Conservation (phyloP, 257 asterid genomes). For the Ocimum tenuiflorum region DNA sequence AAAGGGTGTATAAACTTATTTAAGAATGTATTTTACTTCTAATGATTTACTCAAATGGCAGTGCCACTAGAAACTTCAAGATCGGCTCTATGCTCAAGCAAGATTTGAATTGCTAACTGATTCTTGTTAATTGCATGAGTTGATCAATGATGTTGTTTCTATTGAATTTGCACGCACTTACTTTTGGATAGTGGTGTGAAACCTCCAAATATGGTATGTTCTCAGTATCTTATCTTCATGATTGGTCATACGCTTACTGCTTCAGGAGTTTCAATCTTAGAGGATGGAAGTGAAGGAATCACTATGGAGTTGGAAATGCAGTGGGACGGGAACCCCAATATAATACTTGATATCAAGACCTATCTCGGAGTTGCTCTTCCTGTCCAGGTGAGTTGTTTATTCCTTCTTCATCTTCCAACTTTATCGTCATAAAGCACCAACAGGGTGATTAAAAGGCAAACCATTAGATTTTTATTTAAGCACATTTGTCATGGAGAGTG, state of each 20-base stretch:
- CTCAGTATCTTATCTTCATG: constrained; percentile 14
- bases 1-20: background rate
- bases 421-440: background rate
- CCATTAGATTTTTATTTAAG: background rate
- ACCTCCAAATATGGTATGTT: background rate
- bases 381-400: constrained; percentile 67
- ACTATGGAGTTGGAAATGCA: constrained; percentile 98
- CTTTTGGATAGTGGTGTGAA: too few species aligned
- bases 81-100: constrained; percentile 3
- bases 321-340: constrained; percentile 98
- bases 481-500: background rate
- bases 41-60: background rate
- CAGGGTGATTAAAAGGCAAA: background rate
- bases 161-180: too few species aligned
- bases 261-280: constrained; percentile 76
- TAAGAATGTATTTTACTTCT: background rate
- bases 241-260: constrained; percentile 17
- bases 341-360: constrained; percentile 89
- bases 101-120: constrained; percentile 8
- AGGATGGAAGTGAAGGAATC: constrained; percentile 81
- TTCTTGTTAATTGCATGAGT: constrained; percentile 2
- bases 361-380: constrained; percentile 89
- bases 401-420: too few species aligned
- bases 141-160: constrained; percentile 11
- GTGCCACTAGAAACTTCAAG: background rate